Base-by-base conservation (phyloP, 495 filamentous ascomycete genomes). In the Podospora bellae-mahoneyi region DNA sequence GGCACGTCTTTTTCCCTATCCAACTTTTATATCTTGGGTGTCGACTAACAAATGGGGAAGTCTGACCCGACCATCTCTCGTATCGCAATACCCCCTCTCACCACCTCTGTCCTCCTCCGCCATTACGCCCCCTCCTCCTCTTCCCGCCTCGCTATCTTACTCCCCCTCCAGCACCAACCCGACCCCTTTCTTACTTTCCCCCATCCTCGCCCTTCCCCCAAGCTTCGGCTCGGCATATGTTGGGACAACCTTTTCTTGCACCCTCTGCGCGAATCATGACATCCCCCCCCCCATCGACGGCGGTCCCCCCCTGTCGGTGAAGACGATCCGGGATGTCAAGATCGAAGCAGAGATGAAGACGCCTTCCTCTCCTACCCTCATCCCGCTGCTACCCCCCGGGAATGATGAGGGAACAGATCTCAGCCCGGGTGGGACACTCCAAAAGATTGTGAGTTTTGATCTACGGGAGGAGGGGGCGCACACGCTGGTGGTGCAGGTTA, bases 291-390 rank as follows among this genome's bases (percentile, higher is more conserved):
- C 72, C 0, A 65, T 34, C 15, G 69, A 75, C 26, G 58, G 15
- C 26, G 64, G 19, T n/a, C 34, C 64, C 64, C 34, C 72, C 60
- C 72, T 62, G 0, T 74, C 78, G 9, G 81, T 78, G 19, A 85
- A 87, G 60, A 80, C 80, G 5, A 87, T 96, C 20, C 90, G 86
- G 28, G 90, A 89, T 57, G 90, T 97, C 53, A 86, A 87, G 30
- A 91, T 98, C 63, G 87, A 88, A 64, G 96, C 94, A 1, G 93
- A 97, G 79, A 96, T 98, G 91, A 94, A 97, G 78, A 94, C 94
- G 0, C 94, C 95, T 2, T 76, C 76, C 20, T 79, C 71, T 68
- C 15, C 26, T 64, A 59, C 15, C 54, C 26, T 32, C 26, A 66
- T 71, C 23, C 48, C 32, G n/a, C 23, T 23, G 23, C 23, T 23